Percentiles rank a stretch among this genome's conserved stretches.
These are phyloP conservation scores for Thalassiosira profunda DNA, from an alignment of 108 stramenopile species.

Conservation along the genomic window DNA sequence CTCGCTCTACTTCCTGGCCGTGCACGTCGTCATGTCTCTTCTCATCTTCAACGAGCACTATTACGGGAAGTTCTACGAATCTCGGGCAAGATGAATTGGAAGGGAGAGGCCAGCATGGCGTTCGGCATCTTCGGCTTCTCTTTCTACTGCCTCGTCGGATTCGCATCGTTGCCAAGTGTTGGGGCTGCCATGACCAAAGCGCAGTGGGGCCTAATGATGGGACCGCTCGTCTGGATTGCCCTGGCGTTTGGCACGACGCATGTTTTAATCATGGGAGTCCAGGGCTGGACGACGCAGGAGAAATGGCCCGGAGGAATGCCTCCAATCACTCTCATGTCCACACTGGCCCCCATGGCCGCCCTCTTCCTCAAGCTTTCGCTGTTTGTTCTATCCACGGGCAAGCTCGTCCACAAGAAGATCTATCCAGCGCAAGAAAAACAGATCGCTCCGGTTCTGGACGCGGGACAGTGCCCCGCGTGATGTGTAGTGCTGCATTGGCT, in stretches of 20 bases:
- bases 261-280: conserved; percentile 23
- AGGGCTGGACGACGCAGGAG: conserved; percentile 3
- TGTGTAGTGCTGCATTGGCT: too few relatives aligned
- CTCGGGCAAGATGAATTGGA: conserved; percentile 18
- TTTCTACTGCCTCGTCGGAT: conserved; percentile 21
- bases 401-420: too few relatives aligned
- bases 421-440: too few relatives aligned
- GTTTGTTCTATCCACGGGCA: too few relatives aligned
- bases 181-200: conserved; percentile 29
- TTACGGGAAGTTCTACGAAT: conserved; percentile 11
- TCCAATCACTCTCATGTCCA: conserved; percentile 28
- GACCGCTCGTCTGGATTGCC: conserved; percentile 30
- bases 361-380: conserved; percentile 25
- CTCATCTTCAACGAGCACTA: conserved; percentile 23
- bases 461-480: too few relatives aligned
- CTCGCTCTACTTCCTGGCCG: conserved; percentile 21
- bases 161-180: conserved; percentile 24
- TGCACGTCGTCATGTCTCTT: conserved; percentile 18
- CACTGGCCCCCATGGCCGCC: conserved; percentile 17
- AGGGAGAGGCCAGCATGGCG: conserved; percentile 23
- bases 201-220: conserved; percentile 16
- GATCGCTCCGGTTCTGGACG: too few relatives aligned
- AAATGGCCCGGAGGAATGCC: conserved; percentile 34
- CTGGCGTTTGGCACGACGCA: conserved; percentile 21
- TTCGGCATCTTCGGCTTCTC: conserved; percentile 7